Base-by-base conservation (phyloP, 2,329 filamentous ascomycete genomes). In the Botrytis aclada region DNA sequence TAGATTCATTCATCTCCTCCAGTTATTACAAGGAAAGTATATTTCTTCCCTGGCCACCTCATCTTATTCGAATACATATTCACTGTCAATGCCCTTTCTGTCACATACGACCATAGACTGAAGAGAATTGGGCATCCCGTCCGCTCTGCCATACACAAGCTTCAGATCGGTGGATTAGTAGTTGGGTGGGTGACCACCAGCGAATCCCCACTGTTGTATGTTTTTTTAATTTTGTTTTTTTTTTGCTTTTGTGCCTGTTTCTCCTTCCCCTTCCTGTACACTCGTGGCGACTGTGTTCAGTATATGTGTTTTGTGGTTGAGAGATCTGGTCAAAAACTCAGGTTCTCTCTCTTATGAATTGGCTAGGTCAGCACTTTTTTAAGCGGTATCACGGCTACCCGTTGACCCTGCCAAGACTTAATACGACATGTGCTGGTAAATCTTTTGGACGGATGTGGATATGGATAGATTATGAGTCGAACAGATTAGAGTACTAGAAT, bases 61-160 rank as follows among this genome's bases (percentile, higher is more conserved):
- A 32, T 18, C 3, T 1, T 0, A 32, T 3, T 9, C 10, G 51
- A 29, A 29, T 56, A 56, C 14, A 29, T 56, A 56, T 56, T 16
- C 51, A 29, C 16, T 56, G 18, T 56, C 51, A 9, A 18, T 0
- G 14, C 51, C 6, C 0, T 0, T 0, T 0, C 14, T 29, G 3
- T 29, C 51, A 54, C n/a, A 54, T 45, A 45, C 43, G 43, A 45
- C 43, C 43, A 45, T 22, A 45, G 43, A 45, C n/a, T n/a, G n/a
- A n/a, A n/a, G n/a, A n/a, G 51, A 54, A 54, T 54, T 54, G 51
- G 51, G 51, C 51, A 56, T 56, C 51, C 47, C 47, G 47, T 54
- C 47, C 47, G 47, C 47, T 54, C 47, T 54, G 51, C 51, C 51
- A 54, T 29, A 54, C 51, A 54, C 51, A 54, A 54, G 51, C 51